These are phyloP conservation scores for Colletotrichum viniferum DNA, from an alignment of 2,329 filamentous ascomycete species.

Conservation along the genomic window DNA sequence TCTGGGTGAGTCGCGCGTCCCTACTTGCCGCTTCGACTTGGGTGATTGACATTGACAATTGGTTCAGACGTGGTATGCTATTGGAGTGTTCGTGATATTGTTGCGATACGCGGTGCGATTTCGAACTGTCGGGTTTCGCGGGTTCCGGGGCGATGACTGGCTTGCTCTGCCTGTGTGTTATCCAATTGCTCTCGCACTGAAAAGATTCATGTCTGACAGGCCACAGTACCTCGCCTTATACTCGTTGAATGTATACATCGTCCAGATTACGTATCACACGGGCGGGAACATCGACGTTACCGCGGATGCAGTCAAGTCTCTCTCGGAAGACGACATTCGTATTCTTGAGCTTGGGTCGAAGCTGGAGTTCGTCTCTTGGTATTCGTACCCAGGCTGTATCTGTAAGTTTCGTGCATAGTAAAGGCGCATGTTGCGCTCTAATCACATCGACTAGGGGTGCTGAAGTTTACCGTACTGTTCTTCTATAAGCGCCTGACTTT, in stretches of 20 bases:
- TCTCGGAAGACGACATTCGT: conserved; percentile 25
- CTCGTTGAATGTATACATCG: conserved; percentile 25
- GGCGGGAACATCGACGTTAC: conserved; percentile 27
- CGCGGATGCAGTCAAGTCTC: not conserved
- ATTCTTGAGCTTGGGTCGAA: conserved; percentile 25
- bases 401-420: conserved; percentile 13
- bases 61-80: conserved; percentile 18
- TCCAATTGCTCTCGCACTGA: not conserved
- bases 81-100: conserved; percentile 22
- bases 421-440: not conserved
- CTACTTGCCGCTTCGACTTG: not conserved
- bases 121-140: conserved; percentile 22
- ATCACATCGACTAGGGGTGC: conserved; percentile 18
- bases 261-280: conserved; percentile 27
- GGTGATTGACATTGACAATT: not conserved
- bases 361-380: conserved; percentile 29
- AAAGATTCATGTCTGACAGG: not conserved
- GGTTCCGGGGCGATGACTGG: conserved; percentile 25
- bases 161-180: conserved; percentile 20
- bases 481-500: conserved; percentile 30
- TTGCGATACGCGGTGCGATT: conserved; percentile 21
- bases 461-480: conserved; percentile 30
- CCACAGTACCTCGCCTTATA: conserved; percentile 27
- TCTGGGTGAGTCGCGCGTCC: conserved; percentile 14
- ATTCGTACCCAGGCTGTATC: conserved; percentile 28